These are phyloP conservation scores for Leccinum disarticulatum DNA, from an alignment of 768 basidiomycete species.

Conservation along the genomic window DNA sequence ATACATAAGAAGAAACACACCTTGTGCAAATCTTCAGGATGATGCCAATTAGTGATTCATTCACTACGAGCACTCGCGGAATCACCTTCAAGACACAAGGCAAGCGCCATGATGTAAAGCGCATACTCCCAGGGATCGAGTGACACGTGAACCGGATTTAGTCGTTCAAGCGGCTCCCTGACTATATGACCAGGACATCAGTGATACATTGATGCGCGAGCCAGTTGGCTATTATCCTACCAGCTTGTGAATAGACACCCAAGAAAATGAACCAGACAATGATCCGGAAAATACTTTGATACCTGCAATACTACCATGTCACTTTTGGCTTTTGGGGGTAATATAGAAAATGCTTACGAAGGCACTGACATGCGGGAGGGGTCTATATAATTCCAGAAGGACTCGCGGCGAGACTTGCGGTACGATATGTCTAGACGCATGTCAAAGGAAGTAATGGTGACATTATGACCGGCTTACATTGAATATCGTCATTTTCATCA, in stretches of 20 bases:
- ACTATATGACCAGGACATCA: conserved; percentile 41
- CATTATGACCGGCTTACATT: conserved; percentile 49
- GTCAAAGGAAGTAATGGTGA: conserved; percentile 6
- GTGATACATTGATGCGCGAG: neutral
- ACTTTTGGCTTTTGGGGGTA: neutral
- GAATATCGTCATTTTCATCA: conserved; percentile 72
- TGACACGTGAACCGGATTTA: conserved; percentile 51
- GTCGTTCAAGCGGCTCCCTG: conserved; percentile 70
- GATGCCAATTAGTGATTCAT: conserved; percentile 40
- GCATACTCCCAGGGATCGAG: conserved; percentile 80
- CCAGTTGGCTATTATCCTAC: conserved; percentile 37
- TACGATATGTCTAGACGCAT: conserved; percentile 62
- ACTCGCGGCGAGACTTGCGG: conserved; percentile 47
- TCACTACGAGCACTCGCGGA: conserved; percentile 3
- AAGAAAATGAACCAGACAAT: conserved; percentile 78
- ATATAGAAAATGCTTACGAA: conserved; percentile 38
- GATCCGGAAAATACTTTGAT: conserved; percentile 84
- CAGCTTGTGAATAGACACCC: conserved; percentile 79
- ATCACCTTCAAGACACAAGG: conserved; percentile 79
- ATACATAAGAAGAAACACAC: conserved; percentile 13
- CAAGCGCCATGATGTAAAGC: conserved; percentile 74
- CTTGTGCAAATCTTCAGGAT: conserved; percentile 22
- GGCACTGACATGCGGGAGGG: conserved; percentile 81
- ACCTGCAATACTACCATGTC: conserved; percentile 42
- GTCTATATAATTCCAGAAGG: conserved; percentile 72